Evolutionary conservation across 192 early-diverging fungal genomes (phyloP).

Genomic region (Polychytrium aggregatum): DNA sequence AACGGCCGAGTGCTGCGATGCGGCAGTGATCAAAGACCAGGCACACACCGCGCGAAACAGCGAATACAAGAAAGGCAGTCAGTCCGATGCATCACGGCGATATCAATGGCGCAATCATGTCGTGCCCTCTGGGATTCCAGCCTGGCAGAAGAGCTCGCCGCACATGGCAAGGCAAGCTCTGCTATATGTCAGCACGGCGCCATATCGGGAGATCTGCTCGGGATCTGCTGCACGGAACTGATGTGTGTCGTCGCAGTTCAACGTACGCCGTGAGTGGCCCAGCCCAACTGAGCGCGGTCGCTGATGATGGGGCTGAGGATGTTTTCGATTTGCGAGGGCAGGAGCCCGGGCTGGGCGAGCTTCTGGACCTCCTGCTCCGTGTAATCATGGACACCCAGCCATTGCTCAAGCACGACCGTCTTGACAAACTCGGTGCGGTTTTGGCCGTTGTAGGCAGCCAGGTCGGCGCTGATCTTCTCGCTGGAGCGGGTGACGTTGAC

Average conservation of each 20-base stretch:
- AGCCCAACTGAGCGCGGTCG: slow-evolving; percentile 33
- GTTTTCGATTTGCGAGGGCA: slow-evolving; percentile 26
- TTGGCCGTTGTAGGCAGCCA: slow-evolving; percentile 3
- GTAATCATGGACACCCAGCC: slow-evolving; percentile 61
- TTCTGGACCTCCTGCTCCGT: slow-evolving; percentile 31
- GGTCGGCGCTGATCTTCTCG: slow-evolving; percentile 22
- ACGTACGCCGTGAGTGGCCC: too few relatives aligned
- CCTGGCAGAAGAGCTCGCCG: too few relatives aligned
- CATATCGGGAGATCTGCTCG: too few relatives aligned
- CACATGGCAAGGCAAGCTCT: too few relatives aligned
- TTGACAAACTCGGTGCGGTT: slow-evolving; percentile 23
- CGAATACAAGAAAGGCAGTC: too few relatives aligned
- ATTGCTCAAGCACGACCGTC: slow-evolving; percentile 47
- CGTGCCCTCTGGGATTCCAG: too few relatives aligned
- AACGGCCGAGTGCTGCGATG: slow-evolving; percentile 84
- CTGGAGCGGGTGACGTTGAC: slow-evolving; percentile 55
- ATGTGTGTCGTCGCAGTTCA: too few relatives aligned
- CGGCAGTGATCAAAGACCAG: too few relatives aligned
- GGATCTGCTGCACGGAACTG: too few relatives aligned
- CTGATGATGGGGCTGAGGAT: slow-evolving; percentile 29
- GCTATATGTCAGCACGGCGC: slow-evolving; percentile 87
- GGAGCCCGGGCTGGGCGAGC: slow-evolving; percentile 20
- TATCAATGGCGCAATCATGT: too few relatives aligned
- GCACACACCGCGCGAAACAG: too few relatives aligned
- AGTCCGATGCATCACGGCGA: too few relatives aligned